phyloP scores from a whole-genome alignment of 2,329 filamentous ascomycete species.

The Hymenoscyphus occultus region DNA sequence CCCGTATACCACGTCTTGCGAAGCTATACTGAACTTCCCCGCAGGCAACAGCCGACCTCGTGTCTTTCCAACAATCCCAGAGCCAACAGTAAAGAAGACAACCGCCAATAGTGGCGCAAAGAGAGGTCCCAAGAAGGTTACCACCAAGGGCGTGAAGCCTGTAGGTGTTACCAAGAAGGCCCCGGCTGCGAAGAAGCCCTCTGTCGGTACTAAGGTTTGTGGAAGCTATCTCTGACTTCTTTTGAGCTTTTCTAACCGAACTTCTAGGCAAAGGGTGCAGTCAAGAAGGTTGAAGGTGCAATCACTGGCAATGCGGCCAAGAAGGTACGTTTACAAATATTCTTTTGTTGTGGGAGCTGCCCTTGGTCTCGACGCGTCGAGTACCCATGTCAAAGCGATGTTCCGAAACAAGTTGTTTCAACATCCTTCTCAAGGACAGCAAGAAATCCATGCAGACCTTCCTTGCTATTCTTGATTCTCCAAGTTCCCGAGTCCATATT shows the following conservation, averaged over 20 bases:
- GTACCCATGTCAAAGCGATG: constrained; percentile 23
- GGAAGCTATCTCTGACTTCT: constrained; percentile 10
- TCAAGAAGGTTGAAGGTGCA: constrained; percentile 35
- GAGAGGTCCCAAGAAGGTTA: constrained; percentile 27
- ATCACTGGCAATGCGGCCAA: constrained; percentile 39
- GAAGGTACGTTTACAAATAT: constrained; percentile 33
- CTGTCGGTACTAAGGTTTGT: constrained; percentile 31
- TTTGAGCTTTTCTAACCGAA: constrained; percentile 18
- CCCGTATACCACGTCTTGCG: constrained; percentile 21
- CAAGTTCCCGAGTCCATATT: background rate
- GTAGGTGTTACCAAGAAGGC: constrained; percentile 34
- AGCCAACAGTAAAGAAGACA: constrained; percentile 30
- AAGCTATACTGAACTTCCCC: constrained; percentile 29
- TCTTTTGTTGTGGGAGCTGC: constrained; percentile 25
- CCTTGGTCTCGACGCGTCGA: constrained; percentile 25
- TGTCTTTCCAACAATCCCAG: constrained; percentile 31
- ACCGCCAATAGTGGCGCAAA: constrained; percentile 34
- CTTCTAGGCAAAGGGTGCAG: constrained; percentile 32
- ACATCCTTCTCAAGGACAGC: background rate
- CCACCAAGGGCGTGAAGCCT: constrained; percentile 35
- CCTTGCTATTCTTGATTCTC: background rate
- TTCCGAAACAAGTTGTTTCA: constrained; percentile 15
- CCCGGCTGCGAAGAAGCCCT: constrained; percentile 35
- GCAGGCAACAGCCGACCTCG: constrained; percentile 33
- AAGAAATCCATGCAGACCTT: background rate